Percentiles rank a stretch among this genome's conserved stretches.
These are phyloP conservation scores for Achaetomium macrosporum DNA, from an alignment of 2,329 filamentous ascomycete genomes.

Conservation along the genomic window DNA sequence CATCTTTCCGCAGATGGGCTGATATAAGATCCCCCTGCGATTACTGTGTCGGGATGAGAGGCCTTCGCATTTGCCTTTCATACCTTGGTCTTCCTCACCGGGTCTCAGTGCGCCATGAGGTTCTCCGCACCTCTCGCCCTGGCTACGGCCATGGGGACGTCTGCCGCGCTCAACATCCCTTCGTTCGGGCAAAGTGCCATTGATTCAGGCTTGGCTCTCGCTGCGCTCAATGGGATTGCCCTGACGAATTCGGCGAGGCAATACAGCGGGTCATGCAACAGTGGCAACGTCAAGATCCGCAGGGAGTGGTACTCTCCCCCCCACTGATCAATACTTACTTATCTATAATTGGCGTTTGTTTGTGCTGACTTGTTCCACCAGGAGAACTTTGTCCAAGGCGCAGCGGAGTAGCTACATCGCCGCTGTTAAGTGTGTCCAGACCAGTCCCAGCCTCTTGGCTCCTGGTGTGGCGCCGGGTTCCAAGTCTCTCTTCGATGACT, in stretches of 20 bases:
- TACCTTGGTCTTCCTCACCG: too few species aligned
- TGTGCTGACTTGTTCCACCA: background rate
- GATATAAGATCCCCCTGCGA: too few species aligned
- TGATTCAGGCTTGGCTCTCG: conserved; percentile 17
- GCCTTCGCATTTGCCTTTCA: too few species aligned
- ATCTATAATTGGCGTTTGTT: background rate
- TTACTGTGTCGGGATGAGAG: too few species aligned
- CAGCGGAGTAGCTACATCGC: conserved; percentile 19
- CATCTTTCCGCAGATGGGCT: too few species aligned
- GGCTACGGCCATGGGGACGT: conserved; percentile 2
- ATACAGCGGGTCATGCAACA: conserved; percentile 13
- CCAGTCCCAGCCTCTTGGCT: conserved; percentile 10
- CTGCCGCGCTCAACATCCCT: conserved; percentile 7
- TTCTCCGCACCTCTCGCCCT: background rate
- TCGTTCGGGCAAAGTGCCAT: conserved; percentile 14
- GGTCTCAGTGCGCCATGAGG: too few species aligned
- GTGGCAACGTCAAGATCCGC: conserved; percentile 19
- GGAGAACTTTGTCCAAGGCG: conserved; percentile 18
- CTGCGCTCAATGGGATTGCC: conserved; percentile 17
- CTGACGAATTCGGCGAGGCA: conserved; percentile 10
- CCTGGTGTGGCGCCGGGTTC: conserved; percentile 10
- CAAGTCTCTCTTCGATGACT: conserved; percentile 21
- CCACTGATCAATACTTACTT: too few species aligned
- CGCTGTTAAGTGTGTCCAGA: conserved; percentile 21
- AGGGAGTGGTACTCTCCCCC: conserved; percentile 24